phyloP scores from a whole-genome alignment of 2,329 filamentous ascomycete genomes.

The Aspergillus japonicus region DNA sequence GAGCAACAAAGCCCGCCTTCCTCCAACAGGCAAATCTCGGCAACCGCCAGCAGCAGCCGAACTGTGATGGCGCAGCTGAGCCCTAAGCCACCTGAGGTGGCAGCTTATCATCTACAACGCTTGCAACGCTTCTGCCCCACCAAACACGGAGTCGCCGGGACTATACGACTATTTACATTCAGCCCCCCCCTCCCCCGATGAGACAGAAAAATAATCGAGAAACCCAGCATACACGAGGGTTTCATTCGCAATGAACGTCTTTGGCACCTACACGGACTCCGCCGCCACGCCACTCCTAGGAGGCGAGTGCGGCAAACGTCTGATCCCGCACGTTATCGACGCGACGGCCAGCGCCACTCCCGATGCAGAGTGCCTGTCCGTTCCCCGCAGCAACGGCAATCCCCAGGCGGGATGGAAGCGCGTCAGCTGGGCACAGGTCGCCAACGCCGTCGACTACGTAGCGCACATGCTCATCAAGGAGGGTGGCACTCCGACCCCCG shows the following conservation, averaged over 20 bases:
- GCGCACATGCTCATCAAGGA: constrained; percentile 4
- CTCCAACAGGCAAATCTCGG: not conserved
- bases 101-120: no score
- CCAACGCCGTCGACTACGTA: constrained; percentile 9
- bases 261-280: constrained; percentile 2
- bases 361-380: not conserved
- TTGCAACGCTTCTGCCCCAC: no score
- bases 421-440: constrained; percentile 9
- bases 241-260: not conserved
- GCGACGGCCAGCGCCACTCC: constrained; percentile 1
- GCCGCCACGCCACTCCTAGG: not conserved
- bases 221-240: not conserved
- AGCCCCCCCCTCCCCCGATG: no score
- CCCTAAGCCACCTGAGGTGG: not conserved
- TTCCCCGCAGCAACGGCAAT: not conserved
- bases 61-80: not conserved
- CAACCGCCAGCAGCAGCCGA: not conserved
- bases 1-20: not conserved
- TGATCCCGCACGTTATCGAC: constrained; percentile 1
- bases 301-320: constrained; percentile 4
- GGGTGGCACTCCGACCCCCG: not conserved
- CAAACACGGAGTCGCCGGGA: not conserved
- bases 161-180: no score
- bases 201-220: no score
- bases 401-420: constrained; percentile 6